Evolutionary conservation across 768 basidiomycete species (phyloP), one percentile per base, ranked within the genome.

Genomic region (Cystoderma amianthinum): DNA sequence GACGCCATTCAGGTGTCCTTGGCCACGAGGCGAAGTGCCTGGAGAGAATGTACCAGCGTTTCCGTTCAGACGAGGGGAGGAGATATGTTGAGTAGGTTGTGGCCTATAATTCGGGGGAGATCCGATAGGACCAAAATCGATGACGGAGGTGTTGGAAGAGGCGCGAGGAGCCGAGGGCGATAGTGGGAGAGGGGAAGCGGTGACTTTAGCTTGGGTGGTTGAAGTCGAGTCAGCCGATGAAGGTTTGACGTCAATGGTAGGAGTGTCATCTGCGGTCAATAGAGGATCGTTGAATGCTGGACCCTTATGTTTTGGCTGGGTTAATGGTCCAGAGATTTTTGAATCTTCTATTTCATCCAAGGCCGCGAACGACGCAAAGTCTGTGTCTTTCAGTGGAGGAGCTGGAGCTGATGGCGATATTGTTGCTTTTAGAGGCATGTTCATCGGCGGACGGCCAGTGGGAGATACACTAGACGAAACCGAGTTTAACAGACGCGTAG

Each of bases 81-180:
- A 62, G 1, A 49, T 56, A 2, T 57, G 53, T 23, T 63, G 43
- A 20, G 48, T 44, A 32, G 50, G 42, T 15, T 19, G 34, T 16
- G 6, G 12, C 9, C 60, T 55, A 30, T 65, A 63, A 38, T 61
- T 72, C 1, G 89, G 83, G 6, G 87, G 85, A 2, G 86, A 87
- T 2, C 89, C 89, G 45, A 91, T 88, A 12, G 89, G 86, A 6
- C 88, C 88, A 50, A 86, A 82, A 55, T 86, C 85, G 36, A 67
- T 55, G 39, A 65, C 57, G 23, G 68, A 47, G 35, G 56, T 53
- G 11, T 65, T 60, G 5, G 62, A 57, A 34, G 72, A 61, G 19
- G 70, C 64, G 25, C 77, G 78, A 10, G 77, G 78, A 0, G 72
- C 73, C 22, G 71, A 79, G 20, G 74, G 63, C 1, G 82, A 80